phyloP scores from a whole-genome alignment of 2,329 filamentous ascomycete species.

The Epichloe gansuensis region DNA sequence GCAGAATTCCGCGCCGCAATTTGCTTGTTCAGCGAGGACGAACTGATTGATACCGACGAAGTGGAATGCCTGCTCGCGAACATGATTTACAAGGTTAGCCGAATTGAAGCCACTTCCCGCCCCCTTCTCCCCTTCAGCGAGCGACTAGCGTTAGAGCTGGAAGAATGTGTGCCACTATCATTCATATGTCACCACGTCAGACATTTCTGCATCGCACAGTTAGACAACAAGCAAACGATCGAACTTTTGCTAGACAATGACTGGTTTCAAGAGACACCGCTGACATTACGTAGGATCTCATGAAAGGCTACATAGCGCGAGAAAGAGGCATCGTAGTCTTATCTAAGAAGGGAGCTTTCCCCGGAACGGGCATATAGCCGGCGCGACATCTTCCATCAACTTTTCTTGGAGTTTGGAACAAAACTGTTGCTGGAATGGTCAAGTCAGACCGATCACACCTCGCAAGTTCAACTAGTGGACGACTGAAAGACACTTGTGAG shows the following conservation, averaged over 20 bases:
- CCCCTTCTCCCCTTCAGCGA: not conserved
- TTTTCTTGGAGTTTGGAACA: not conserved
- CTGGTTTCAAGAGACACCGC: slow-evolving; percentile 9
- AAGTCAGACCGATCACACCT: not conserved
- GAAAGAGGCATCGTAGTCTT: slow-evolving; percentile 83
- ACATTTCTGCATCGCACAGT: not conserved
- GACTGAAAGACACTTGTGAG: not conserved
- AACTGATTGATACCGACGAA: slow-evolving; percentile 71
- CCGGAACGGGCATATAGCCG: slow-evolving; percentile 60
- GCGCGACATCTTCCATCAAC: not conserved
- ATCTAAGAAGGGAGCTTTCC: slow-evolving; percentile 87
- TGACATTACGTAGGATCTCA: slow-evolving; percentile 51
- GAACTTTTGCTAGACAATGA: not conserved
- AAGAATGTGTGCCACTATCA: not conserved
- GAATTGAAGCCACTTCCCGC: slow-evolving; percentile 10
- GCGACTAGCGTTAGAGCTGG: not conserved
- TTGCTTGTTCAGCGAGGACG: slow-evolving; percentile 52
- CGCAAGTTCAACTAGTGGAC: not conserved
- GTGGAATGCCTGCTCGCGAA: slow-evolving; percentile 92
- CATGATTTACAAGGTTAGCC: slow-evolving; percentile 85
- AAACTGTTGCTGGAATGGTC: too few relatives aligned
- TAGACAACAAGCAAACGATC: not conserved
- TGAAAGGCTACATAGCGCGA: slow-evolving; percentile 96
- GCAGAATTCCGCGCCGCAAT: slow-evolving; percentile 77
- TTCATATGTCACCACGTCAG: not conserved